These are phyloP conservation scores for Gymnopilus dilepis DNA, from an alignment of 768 basidiomycete species.

Conservation along the genomic window DNA sequence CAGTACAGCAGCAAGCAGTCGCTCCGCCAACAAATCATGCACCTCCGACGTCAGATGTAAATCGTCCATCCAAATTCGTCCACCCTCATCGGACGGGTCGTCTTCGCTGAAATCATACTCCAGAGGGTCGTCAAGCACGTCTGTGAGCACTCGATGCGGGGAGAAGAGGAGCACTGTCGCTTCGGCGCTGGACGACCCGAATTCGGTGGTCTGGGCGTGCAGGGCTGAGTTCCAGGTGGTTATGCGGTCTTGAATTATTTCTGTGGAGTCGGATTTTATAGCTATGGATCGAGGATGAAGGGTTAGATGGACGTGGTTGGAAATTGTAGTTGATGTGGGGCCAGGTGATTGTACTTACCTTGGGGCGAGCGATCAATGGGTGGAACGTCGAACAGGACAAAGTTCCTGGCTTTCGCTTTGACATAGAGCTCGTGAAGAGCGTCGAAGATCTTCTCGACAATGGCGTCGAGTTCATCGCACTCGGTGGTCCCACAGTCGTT, in stretches of 20 bases:
- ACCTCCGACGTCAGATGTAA: slow-evolving; percentile 40
- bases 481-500: slow-evolving; percentile 43
- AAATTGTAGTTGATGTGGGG: too few relatives aligned
- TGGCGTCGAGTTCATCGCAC: slow-evolving; percentile 31
- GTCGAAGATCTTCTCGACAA: slow-evolving; percentile 33
- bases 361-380: slow-evolving; percentile 42
- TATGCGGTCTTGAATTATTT: not conserved
- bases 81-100: slow-evolving; percentile 32
- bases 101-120: slow-evolving; percentile 37
- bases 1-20: not conserved
- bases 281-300: not conserved
- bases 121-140: slow-evolving; percentile 39
- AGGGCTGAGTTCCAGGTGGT: slow-evolving; percentile 39
- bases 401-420: slow-evolving; percentile 39
- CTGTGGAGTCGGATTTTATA: not conserved
- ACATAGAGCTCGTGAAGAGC: slow-evolving; percentile 34
- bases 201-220: slow-evolving; percentile 24
- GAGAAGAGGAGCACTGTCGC: slow-evolving; percentile 41
- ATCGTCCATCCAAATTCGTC: slow-evolving; percentile 44
- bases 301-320: not conserved
- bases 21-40: slow-evolving; percentile 36
- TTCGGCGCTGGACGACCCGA: slow-evolving; percentile 24
- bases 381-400: slow-evolving; percentile 43
- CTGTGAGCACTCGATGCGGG: slow-evolving; percentile 31
- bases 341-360: slow-evolving; percentile 30